A percentile compares a stretch with the other conserved stretches of the same genome.
Evolutionary conservation across 2,329 filamentous ascomycete genomes (phyloP).

Genomic region (Trichoderma gracile): DNA sequence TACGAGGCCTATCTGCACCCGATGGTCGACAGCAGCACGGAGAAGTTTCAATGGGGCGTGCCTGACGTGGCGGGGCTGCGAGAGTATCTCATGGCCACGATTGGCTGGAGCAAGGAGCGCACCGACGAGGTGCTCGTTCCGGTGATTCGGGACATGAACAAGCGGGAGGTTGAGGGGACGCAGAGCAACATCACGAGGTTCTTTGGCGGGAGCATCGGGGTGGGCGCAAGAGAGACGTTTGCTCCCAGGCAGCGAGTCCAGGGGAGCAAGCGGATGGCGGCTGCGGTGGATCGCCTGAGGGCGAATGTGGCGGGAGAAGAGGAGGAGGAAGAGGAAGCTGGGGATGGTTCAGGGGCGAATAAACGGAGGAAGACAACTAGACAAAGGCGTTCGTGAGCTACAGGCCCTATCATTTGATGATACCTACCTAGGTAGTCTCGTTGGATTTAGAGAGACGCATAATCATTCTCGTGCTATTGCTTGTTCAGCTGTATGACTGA

Average conservation of each 20-base stretch:
- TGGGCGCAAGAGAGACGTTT: conserved; percentile 66
- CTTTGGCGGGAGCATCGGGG: conserved; percentile 74
- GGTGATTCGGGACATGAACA: conserved; percentile 94
- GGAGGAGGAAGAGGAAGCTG: conserved; percentile 6
- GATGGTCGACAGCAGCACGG: conserved; percentile 76
- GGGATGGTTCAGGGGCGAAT: conserved; percentile 7
- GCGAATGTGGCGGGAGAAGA: conserved; percentile 35
- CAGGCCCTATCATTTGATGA: background rate
- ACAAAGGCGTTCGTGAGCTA: background rate
- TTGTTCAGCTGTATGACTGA: too few species aligned
- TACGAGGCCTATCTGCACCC: conserved; percentile 81
- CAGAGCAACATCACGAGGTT: conserved; percentile 95
- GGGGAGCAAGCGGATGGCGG: conserved; percentile 72
- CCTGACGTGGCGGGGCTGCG: conserved; percentile 86
- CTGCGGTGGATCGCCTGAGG: conserved; percentile 68
- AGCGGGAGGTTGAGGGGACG: conserved; percentile 81
- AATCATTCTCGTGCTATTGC: too few species aligned
- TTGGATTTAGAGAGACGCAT: background rate
- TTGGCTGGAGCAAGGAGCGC: conserved; percentile 88
- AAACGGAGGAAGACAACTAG: conserved; percentile 28
- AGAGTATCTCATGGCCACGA: conserved; percentile 82
- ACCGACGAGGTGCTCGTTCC: conserved; percentile 96
- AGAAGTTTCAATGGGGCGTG: conserved; percentile 91
- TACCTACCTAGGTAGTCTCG: background rate
- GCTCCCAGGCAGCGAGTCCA: conserved; percentile 66